phyloP scores from a whole-genome alignment of 768 basidiomycete species.

The Mycena alexandri region DNA sequence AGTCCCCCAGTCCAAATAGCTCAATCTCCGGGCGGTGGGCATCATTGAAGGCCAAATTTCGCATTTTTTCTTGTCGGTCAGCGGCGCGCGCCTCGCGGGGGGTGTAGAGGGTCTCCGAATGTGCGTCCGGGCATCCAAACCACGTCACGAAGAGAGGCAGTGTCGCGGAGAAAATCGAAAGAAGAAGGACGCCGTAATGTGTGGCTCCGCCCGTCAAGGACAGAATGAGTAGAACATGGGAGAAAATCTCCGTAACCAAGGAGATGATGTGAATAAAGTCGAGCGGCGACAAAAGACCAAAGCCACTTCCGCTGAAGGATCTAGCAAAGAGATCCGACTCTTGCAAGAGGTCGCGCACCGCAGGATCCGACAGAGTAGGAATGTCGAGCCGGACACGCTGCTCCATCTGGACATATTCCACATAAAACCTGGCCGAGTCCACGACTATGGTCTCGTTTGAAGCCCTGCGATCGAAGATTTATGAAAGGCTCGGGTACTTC shows the following conservation, averaged over 20 bases:
- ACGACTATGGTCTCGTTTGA: slow-evolving; percentile 82
- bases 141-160: slow-evolving; percentile 72
- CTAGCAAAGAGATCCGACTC: slow-evolving; percentile 89
- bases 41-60: slow-evolving; percentile 81
- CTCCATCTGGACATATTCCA: slow-evolving; percentile 85
- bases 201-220: slow-evolving; percentile 71
- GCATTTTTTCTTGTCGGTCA: slow-evolving; percentile 81
- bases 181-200: slow-evolving; percentile 67
- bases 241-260: slow-evolving; percentile 76
- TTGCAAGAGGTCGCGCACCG: slow-evolving; percentile 81
- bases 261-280: slow-evolving; percentile 83
- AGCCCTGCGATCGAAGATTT: slow-evolving; percentile 55
- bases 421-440: slow-evolving; percentile 76
- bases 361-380: slow-evolving; percentile 81
- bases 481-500: slow-evolving; percentile 28
- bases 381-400: slow-evolving; percentile 83
- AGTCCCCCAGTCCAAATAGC: slow-evolving; percentile 86
- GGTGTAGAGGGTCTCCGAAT: slow-evolving; percentile 60
- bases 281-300: slow-evolving; percentile 84
- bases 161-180: slow-evolving; percentile 72
- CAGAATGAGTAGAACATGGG: slow-evolving; percentile 76
- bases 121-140: slow-evolving; percentile 56
- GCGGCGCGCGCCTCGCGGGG: slow-evolving; percentile 72
- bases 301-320: slow-evolving; percentile 82
- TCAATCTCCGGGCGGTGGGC: slow-evolving; percentile 83